These are phyloP conservation scores for Poa annua DNA, from an alignment of 176 grass and related monocot genomes.

Conservation along the genomic window DNA sequence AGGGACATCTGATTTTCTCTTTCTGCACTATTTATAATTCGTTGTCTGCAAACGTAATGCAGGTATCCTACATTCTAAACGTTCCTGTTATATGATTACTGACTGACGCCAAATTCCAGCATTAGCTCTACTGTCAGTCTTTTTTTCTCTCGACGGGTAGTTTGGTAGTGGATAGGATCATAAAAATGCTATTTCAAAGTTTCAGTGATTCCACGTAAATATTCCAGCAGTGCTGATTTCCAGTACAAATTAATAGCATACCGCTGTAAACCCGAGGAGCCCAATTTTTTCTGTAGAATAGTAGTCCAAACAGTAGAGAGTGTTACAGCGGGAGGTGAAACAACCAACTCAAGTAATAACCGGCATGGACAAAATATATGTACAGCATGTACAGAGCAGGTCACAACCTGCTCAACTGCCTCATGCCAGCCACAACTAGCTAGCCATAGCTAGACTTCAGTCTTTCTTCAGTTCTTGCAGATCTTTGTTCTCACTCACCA, in stretches of 20 bases:
- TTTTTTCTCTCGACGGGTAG: neutral
- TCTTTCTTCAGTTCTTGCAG: constrained; percentile 15
- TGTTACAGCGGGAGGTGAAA: constrained; percentile 44
- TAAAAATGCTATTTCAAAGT: neutral
- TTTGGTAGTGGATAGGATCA: neutral
- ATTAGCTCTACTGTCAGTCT: neutral
- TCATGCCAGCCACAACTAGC: constrained; percentile 33
- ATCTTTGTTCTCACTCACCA: neutral
- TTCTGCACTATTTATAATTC: neutral
- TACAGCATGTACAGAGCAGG: constrained; percentile 70
- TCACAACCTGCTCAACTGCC: constrained; percentile 43
- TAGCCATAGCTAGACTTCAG: constrained; percentile 16
- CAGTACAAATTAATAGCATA: neutral
- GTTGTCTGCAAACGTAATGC: neutral
- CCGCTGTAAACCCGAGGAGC: neutral
- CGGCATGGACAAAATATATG: constrained; percentile 59
- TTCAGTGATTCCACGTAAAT: neutral
- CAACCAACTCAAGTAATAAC: constrained; percentile 42
- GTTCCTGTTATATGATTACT: no score
- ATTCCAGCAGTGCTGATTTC: neutral
- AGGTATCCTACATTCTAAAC: neutral
- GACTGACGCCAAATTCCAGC: no score
- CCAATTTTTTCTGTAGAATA: constrained; percentile 36
- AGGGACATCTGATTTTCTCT: neutral
- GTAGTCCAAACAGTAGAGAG: constrained; percentile 39